These are phyloP conservation scores for Cyclocybe cylindracea DNA, from an alignment of 768 basidiomycete genomes.

Conservation along the genomic window DNA sequence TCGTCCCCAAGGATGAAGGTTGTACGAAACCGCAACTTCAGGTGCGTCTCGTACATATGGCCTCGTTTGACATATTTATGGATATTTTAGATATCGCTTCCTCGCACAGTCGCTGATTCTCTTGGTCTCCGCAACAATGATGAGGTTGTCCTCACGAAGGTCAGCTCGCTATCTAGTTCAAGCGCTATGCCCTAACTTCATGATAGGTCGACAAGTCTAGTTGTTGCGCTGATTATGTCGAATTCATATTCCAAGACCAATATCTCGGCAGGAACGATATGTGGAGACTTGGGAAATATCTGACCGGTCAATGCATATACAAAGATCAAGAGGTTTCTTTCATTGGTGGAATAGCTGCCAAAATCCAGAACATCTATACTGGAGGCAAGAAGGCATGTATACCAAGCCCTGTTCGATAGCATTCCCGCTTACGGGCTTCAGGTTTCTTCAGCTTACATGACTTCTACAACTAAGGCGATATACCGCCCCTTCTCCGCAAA, in stretches of 20 bases:
- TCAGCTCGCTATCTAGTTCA: constrained; percentile 1
- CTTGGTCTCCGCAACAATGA: constrained; percentile 72
- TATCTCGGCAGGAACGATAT: constrained; percentile 96
- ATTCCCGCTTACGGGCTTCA: constrained; percentile 25
- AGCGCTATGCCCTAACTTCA: constrained; percentile 3
- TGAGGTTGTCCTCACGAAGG: constrained; percentile 76
- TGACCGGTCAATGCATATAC: constrained; percentile 82
- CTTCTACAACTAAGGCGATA: constrained; percentile 81
- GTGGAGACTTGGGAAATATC: constrained; percentile 88
- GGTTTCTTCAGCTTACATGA: constrained; percentile 84
- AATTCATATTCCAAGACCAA: constrained; percentile 92
- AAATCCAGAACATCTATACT: constrained; percentile 78
- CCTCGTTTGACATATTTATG: not conserved
- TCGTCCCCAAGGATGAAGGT: constrained; percentile 65
- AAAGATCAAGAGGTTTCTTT: constrained; percentile 84
- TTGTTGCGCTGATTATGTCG: constrained; percentile 75
- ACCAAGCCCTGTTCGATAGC: constrained; percentile 1
- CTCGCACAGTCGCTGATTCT: constrained; percentile 68
- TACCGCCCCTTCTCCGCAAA: constrained; percentile 91
- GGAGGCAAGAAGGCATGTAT: constrained; percentile 59
- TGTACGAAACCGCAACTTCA: constrained; percentile 65
- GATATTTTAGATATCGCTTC: constrained; percentile 67
- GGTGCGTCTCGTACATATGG: constrained; percentile 33
- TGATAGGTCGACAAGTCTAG: constrained; percentile 65
- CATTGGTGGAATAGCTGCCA: constrained; percentile 80